Base-by-base conservation (phyloP, 2,329 filamentous ascomycete genomes). In the Rhexocercosporidium sp. region DNA sequence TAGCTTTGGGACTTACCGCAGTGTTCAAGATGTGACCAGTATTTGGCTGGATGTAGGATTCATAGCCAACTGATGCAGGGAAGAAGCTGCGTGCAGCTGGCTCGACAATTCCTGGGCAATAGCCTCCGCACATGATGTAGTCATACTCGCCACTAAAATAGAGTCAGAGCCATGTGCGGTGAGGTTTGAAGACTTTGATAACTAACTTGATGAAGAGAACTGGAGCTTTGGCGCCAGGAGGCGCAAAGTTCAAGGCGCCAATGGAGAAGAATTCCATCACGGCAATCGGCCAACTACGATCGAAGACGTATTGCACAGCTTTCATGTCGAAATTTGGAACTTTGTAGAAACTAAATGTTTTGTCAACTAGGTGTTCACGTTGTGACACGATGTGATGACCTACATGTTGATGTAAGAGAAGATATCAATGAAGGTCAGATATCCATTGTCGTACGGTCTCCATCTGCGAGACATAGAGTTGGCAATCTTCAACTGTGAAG, bases 21-120 rank as follows among this genome's bases (percentile, higher is more conserved):
- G 31, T 56, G 20, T 71, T 71, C 60, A 77, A 69, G 47, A 71
- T 72, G 67, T 77, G 75, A 29, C 74, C 74, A 46, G 69, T 68
- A 3, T 69, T 69, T 18, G 72, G 74, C 47, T 73, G 69, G 14
- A 77, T 56, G 16, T 66, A 65, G 7, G 62, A 62, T 14, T 63
- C 31, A 31, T 66, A 61, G 25, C 62, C 65, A 9, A 51, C 62
- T 27, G 68, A 57, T 31, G 64, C 64, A 2, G 64, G 54, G 47
- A 67, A 70, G 20, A 59, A 47, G 20, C 70, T 71, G 2, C 71
- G 72, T 54, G 73, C 65, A n/a, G 74, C 53, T 3, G 53, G 53
- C 29, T 56, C 70, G 29, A 71, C 68, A 49, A 75, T 66, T 9
- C 73, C 71, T 16, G 44, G 68, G 57, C 70, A 75, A 59, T 76